These are phyloP conservation scores for Knoxdaviesia capensis DNA, from an alignment of 2,329 filamentous ascomycete genomes.

Conservation along the genomic window DNA sequence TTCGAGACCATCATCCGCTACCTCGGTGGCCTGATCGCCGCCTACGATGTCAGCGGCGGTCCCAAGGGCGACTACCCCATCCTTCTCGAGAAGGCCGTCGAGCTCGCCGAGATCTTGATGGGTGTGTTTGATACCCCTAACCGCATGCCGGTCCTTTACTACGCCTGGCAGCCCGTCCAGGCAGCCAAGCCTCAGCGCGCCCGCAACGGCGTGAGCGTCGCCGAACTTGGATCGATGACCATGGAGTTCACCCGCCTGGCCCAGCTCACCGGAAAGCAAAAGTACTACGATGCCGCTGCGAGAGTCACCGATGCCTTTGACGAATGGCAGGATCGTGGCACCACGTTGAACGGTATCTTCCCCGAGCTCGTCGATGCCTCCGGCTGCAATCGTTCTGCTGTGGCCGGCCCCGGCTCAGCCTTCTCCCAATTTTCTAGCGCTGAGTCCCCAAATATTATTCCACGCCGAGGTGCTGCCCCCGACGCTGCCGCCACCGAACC, in stretches of 20 bases:
- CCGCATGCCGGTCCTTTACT: constrained; percentile 71
- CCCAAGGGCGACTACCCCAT: constrained; percentile 33
- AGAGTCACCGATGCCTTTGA: constrained; percentile 68
- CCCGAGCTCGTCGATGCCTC: constrained; percentile 57
- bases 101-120: constrained; percentile 64
- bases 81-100: constrained; percentile 57
- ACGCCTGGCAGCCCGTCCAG: constrained; percentile 51
- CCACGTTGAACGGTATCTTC: constrained; percentile 59
- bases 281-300: constrained; percentile 79
- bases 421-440: too few relatives aligned
- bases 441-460: too few relatives aligned
- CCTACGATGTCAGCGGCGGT: constrained; percentile 67
- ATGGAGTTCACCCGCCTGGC: constrained; percentile 82
- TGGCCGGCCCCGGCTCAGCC: too few relatives aligned
- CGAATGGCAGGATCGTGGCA: constrained; percentile 48
- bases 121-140: constrained; percentile 83
- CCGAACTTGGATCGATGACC: constrained; percentile 61
- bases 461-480: too few relatives aligned
- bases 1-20: constrained; percentile 91
- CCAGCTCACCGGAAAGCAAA: constrained; percentile 61
- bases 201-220: constrained; percentile 28
- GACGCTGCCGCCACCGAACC: too few relatives aligned
- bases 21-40: constrained; percentile 64
- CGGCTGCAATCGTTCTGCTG: constrained; percentile 46
- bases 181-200: constrained; percentile 45